Evolutionary conservation across 1,284 basidiomycete species (phyloP).

Genomic region (Coniophora puteana): DNA sequence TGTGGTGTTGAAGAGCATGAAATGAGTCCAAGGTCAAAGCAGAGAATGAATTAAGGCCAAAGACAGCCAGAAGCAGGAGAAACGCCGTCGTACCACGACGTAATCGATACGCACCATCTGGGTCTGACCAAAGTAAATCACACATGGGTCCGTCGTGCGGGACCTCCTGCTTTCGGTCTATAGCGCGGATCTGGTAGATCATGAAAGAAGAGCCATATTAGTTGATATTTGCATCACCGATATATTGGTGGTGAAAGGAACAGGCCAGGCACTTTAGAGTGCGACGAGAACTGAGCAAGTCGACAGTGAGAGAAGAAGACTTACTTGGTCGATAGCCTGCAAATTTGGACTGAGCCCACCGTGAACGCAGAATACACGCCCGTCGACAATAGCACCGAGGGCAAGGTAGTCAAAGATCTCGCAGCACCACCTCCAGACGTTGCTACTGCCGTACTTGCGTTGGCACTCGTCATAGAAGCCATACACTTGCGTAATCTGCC

Average conservation of each 20-base stretch:
- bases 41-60: not conserved
- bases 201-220: slow-evolving; percentile 4
- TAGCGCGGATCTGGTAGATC: slow-evolving; percentile 77
- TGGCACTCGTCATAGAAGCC: slow-evolving; percentile 99
- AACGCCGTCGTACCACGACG: slow-evolving; percentile 4
- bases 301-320: slow-evolving; percentile 21
- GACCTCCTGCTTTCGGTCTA: slow-evolving; percentile 97
- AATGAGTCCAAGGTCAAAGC: slow-evolving; percentile 8
- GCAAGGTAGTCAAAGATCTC: slow-evolving; percentile 98
- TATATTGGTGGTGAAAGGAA: slow-evolving; percentile 8
- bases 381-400: slow-evolving; percentile 93
- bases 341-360: slow-evolving; percentile 91
- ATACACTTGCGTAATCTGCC: slow-evolving; percentile 98
- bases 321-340: slow-evolving; percentile 81
- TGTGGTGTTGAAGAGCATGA: slow-evolving; percentile 18
- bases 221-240: too few species aligned
- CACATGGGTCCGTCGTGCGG: slow-evolving; percentile 99
- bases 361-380: slow-evolving; percentile 89
- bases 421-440: slow-evolving; percentile 98
- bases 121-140: slow-evolving; percentile 98
- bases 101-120: slow-evolving; percentile 65
- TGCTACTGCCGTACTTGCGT: slow-evolving; percentile 91
- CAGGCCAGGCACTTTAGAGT: slow-evolving; percentile 4
- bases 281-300: too few species aligned
- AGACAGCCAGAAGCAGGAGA: slow-evolving; percentile 8